Base-by-base conservation (phyloP, 139 green algal species). In the Micromonas pusilla region DNA sequence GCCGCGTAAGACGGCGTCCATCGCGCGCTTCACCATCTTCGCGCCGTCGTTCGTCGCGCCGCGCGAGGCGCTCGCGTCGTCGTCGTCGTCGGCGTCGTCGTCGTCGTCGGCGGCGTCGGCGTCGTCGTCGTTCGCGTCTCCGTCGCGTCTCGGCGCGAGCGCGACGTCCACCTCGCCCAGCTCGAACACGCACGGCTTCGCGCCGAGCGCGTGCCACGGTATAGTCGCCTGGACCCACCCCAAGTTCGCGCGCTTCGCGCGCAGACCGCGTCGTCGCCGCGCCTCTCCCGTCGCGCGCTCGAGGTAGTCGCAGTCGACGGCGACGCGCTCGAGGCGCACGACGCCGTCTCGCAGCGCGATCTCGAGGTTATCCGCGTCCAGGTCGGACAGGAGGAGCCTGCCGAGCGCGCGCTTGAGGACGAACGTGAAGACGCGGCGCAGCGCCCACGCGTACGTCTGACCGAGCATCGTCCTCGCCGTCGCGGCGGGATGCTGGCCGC, bases 311-410 rank as follows among this genome's bases (percentile, higher is more conserved):
- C 75, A 85, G 67, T 91, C 88, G 28, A 94, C 72, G 62, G 93
- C 82, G 33, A 91, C 78, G 36, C 87, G 83, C 13, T 82, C 84
- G 1, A 93, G 80, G 79, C 89, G 86, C 36, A 94, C 73, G 0
- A 64, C 83, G 30, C 87, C 90, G 25, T 74, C 65, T 2, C 85
- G 84, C 1, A 92, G 82, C 52, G 84, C 73, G 1, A 92, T 85
- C 31, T 89, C 82, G n/a, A 93, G 79, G 78, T 90, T 85, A 37
- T 92, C 85, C 64, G 91, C 70, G 75, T 94, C 90, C 0, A 92
- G 64, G 62, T 92, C 88, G 2, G 52, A 81, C 5, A 72, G 68
- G 20, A 70, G 63, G 19, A 20, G 9, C 30, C 63, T 33, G 19
- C 88, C 88, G 23, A 93, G 65, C 36, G 84, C 83, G 33, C 82